Conservation (phyloP, 768 basidiomycete genomes). For the Boletus rubescentipes region DNA sequence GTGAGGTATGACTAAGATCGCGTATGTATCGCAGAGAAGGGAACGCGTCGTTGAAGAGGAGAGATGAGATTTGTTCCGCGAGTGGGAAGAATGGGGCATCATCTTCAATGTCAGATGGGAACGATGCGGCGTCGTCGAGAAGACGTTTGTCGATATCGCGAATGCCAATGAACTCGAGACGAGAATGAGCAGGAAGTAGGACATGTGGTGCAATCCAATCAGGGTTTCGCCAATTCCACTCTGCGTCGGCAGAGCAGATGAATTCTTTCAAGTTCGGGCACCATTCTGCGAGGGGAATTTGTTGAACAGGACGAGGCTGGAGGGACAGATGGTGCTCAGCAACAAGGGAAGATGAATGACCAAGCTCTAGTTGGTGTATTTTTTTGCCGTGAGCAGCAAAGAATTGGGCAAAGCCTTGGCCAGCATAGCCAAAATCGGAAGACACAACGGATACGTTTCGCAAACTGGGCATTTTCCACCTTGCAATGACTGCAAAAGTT, state of each 20-base stretch:
- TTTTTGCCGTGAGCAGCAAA: constrained; percentile 64
- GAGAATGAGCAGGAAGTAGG: constrained; percentile 61
- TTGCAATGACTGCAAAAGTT: constrained; percentile 63
- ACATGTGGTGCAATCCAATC: constrained; percentile 83
- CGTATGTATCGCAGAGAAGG: constrained; percentile 59
- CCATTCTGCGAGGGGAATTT: constrained; percentile 59
- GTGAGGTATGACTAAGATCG: constrained; percentile 62
- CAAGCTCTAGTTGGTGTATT: constrained; percentile 66
- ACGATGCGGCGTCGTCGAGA: constrained; percentile 40
- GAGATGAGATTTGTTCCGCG: constrained; percentile 59
- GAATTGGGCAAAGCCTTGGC: constrained; percentile 61
- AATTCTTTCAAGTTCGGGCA: constrained; percentile 69
- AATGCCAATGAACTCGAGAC: constrained; percentile 66
- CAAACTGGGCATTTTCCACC: constrained; percentile 65
- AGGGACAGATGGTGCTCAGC: constrained; percentile 66
- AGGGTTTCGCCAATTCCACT: constrained; percentile 78
- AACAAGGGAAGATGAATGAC: constrained; percentile 65
- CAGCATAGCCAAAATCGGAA: constrained; percentile 71
- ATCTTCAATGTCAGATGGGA: constrained; percentile 33
- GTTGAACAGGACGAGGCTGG: constrained; percentile 34
- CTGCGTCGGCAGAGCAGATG: constrained; percentile 74
- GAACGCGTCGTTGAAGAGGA: constrained; percentile 59
- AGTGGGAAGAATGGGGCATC: constrained; percentile 63
- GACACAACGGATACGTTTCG: constrained; percentile 65
- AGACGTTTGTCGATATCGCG: constrained; percentile 68